phyloP scores from a whole-genome alignment of 1,139 yeast genomes.

The Suhomyces maxii region DNA sequence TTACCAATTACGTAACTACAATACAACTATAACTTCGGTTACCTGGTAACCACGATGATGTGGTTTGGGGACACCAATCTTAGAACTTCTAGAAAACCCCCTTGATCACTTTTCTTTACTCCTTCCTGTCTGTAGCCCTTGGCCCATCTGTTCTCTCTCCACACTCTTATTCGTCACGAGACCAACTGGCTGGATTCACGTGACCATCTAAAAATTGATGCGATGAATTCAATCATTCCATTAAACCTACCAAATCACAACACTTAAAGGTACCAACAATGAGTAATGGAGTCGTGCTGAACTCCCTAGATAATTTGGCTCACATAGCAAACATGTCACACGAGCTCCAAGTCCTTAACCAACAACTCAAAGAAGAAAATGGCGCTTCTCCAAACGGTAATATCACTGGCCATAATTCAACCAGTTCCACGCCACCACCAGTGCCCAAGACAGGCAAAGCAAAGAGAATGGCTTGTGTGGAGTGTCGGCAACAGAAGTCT shows the following conservation, averaged over 20 bases:
- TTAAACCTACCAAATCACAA: not conserved
- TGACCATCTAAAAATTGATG: conserved; percentile 1
- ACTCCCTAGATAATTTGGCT: conserved; percentile 42
- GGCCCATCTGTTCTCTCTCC: too few relatives aligned
- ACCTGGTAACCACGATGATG: too few relatives aligned
- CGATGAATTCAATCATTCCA: not conserved
- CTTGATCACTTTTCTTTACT: too few relatives aligned
- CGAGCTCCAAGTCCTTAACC: conserved; percentile 36
- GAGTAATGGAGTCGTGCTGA: conserved; percentile 15
- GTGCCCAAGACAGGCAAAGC: conserved; percentile 23
- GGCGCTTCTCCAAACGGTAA: conserved; percentile 5
- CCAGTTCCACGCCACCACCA: conserved; percentile 9
- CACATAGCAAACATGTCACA: conserved; percentile 50
- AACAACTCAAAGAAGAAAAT: conserved; percentile 23
- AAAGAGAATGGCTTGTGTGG: conserved; percentile 86
- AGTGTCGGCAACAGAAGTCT: conserved; percentile 92
- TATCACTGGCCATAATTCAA: conserved; percentile 6
- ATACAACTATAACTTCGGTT: not conserved
- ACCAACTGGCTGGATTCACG: not conserved
- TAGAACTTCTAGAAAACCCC: too few relatives aligned
- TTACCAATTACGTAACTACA: not conserved
- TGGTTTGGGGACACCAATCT: too few relatives aligned
- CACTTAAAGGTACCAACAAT: conserved; percentile 3
- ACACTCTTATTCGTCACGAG: not conserved
- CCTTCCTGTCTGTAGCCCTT: too few relatives aligned